Evolutionary conservation across 1,284 basidiomycete genomes (phyloP), one percentile per base, ranked within the genome.

Genomic region (Exobasidium rhododendri): DNA sequence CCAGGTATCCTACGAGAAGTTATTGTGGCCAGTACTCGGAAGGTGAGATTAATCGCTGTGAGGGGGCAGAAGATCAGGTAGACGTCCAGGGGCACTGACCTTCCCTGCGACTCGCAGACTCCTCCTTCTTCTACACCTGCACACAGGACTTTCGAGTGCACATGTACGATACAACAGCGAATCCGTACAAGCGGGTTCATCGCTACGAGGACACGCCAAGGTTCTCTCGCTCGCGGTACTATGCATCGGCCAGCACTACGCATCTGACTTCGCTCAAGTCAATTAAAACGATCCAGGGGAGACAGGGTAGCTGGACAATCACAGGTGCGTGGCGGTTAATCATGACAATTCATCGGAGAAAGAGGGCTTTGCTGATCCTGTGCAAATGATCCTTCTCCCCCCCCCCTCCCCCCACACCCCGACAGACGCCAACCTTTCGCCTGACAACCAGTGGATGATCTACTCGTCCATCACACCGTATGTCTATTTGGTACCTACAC

Each of bases 21-120:
- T 98, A 98, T 77, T 91, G 89, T 11, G 96, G 92, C 0, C 94
- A 97, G 79, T 97, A 89, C 80, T 93, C 91, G 65, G 80, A 79
- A 53, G 35, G 35, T 40, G 35, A 40, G 35, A 40, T 40, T 40
- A 17, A 40, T 40, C 35, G n/a, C n/a, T n/a, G n/a, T n/a, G n/a
- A n/a, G n/a, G n/a, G n/a, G n/a, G n/a, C n/a, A n/a, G n/a, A 69
- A 71, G 45, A 11, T 11, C 29, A 14, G 20, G 13, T 1, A n/a
- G 1, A n/a, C 26, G 32, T 55, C 52, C 11, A 30, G 1, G 11
- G 11, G 17, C 11, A 22, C 40, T 11, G n/a, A 40, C 17, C 35
- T 40, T 40, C 35, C 17, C 35, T 40, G 35, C 22, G n/a, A n/a
- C n/a, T n/a, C n/a, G n/a, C 35, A 40, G 66, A 74, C 64, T 73